Evolutionary conservation across 768 basidiomycete genomes (phyloP).

Genomic region (Lentinula detonsa): DNA sequence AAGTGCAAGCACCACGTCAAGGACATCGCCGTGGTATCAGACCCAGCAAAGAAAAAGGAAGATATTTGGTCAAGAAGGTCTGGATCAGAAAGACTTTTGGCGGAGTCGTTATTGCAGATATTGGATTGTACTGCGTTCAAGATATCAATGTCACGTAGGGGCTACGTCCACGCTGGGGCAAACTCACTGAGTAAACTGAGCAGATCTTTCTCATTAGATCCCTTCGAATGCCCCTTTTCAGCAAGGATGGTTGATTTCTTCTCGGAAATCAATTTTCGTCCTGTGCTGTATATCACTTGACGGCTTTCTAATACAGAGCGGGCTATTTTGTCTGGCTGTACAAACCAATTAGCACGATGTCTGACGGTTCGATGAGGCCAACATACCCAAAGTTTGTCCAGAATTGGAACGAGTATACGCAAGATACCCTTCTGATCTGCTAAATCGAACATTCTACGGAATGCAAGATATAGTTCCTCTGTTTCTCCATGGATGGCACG

Average conservation of each 20-base stretch:
- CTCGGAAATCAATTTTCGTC: slow-evolving; percentile 34
- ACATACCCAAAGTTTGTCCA: slow-evolving; percentile 40
- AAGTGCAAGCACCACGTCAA: slow-evolving; percentile 54
- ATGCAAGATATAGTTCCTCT: slow-evolving; percentile 42
- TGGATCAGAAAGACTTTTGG: slow-evolving; percentile 47
- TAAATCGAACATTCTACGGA: slow-evolving; percentile 43
- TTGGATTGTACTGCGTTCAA: slow-evolving; percentile 52
- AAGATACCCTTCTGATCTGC: slow-evolving; percentile 38
- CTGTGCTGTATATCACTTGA: slow-evolving; percentile 32
- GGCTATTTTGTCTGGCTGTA: slow-evolving; percentile 37
- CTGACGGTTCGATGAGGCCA: neutral
- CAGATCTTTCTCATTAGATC: slow-evolving; percentile 37
- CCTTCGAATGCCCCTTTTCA: slow-evolving; percentile 23
- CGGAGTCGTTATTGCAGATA: slow-evolving; percentile 30
- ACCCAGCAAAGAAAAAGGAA: slow-evolving; percentile 61
- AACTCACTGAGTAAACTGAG: slow-evolving; percentile 41
- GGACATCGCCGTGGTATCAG: slow-evolving; percentile 52
- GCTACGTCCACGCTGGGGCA: neutral
- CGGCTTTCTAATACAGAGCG: slow-evolving; percentile 30
- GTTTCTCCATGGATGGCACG: slow-evolving; percentile 42
- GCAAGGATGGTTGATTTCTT: slow-evolving; percentile 32
- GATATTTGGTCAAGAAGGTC: slow-evolving; percentile 60
- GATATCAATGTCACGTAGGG: neutral
- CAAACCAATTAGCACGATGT: neutral
- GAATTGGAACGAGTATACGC: slow-evolving; percentile 35